Evolutionary conservation across 2,329 filamentous ascomycete genomes (phyloP).

Genomic region (Lecanicillium sp.): DNA sequence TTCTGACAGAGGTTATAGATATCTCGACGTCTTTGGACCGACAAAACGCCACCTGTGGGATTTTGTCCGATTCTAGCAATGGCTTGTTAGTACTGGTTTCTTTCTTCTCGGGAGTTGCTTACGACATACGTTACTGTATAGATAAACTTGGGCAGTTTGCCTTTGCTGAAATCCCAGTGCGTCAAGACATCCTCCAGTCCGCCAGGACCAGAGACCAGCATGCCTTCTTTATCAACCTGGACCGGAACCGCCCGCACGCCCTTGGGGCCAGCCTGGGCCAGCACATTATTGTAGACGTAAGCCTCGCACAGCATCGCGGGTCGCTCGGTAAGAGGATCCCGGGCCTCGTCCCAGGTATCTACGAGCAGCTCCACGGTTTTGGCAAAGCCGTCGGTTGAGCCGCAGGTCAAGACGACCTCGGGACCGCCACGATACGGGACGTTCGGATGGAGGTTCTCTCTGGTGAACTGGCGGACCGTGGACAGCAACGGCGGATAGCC

Average conservation of each 20-base stretch:
- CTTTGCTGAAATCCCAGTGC: slow-evolving; percentile 71
- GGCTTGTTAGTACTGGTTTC: neutral
- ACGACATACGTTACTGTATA: slow-evolving; percentile 87
- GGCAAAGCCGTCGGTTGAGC: slow-evolving; percentile 76
- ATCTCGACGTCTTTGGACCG: slow-evolving; percentile 64
- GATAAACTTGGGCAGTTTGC: slow-evolving; percentile 72
- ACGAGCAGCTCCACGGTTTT: slow-evolving; percentile 72
- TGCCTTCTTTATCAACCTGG: slow-evolving; percentile 70
- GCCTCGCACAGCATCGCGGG: slow-evolving; percentile 74
- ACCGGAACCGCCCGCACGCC: slow-evolving; percentile 70
- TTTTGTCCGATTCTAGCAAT: slow-evolving; percentile 60
- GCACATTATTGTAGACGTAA: slow-evolving; percentile 72
- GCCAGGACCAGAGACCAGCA: slow-evolving; percentile 65
- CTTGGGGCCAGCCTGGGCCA: slow-evolving; percentile 57
- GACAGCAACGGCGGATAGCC: slow-evolving; percentile 73
- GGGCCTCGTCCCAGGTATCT: slow-evolving; percentile 65
- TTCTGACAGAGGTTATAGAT: slow-evolving; percentile 74
- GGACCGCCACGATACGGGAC: slow-evolving; percentile 71
- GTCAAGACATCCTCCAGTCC: slow-evolving; percentile 70
- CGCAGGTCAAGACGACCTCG: slow-evolving; percentile 72
- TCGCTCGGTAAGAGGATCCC: slow-evolving; percentile 59
- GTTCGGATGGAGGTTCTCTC: slow-evolving; percentile 70
- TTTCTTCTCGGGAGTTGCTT: neutral
- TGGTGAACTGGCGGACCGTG: slow-evolving; percentile 72
- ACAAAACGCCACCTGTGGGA: slow-evolving; percentile 70